Conservation (phyloP, 2,329 filamentous ascomycete species). For the Alternaria sp. region DNA sequence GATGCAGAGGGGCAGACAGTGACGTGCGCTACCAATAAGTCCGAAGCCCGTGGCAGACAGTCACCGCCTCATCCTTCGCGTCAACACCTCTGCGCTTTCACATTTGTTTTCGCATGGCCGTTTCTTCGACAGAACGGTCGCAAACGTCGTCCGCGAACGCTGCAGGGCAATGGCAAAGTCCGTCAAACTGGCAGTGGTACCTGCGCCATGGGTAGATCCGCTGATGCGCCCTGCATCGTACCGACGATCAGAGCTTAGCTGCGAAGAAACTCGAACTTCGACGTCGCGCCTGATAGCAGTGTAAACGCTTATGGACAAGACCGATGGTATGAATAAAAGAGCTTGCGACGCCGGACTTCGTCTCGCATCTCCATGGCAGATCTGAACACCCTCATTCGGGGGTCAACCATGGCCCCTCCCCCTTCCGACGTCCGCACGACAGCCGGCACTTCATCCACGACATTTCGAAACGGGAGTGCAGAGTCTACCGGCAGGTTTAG, state of each 20-base stretch:
- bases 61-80: conserved; percentile 9
- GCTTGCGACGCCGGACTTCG: conserved; percentile 6
- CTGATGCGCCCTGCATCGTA: conserved; percentile 9
- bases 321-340: not conserved
- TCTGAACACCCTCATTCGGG: conserved; percentile 15
- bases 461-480: conserved; percentile 19
- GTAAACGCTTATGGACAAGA: not conserved
- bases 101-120: not conserved
- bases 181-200: not conserved
- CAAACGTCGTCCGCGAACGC: not conserved
- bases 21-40: conserved; percentile 35
- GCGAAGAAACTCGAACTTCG: not conserved
- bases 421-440: conserved; percentile 35
- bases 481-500: conserved; percentile 16
- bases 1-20: conserved; percentile 24
- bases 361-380: conserved; percentile 17
- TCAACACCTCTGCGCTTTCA: not conserved
- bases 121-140: not conserved
- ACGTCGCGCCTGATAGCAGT: not conserved
- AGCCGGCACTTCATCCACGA: conserved; percentile 24
- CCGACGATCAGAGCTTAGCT: conserved; percentile 2
- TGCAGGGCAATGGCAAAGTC: not conserved
- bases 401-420: conserved; percentile 32
- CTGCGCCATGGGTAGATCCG: conserved; percentile 13
- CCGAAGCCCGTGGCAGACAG: conserved; percentile 22